phyloP scores from a whole-genome alignment of 352 stramenopile species.

The Aphanomyces stellatus region DNA sequence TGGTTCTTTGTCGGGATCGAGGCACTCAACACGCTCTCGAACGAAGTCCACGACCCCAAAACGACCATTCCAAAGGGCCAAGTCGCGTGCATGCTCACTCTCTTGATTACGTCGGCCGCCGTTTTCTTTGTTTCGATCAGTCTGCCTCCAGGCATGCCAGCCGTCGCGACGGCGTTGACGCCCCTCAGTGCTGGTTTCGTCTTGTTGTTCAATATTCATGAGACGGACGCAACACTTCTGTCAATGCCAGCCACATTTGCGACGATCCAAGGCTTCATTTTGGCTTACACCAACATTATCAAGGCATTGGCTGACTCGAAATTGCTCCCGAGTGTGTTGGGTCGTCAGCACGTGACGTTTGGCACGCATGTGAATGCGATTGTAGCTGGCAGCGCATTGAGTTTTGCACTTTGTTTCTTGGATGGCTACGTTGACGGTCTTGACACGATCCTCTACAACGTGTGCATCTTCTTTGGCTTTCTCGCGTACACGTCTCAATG shows the following conservation, averaged over 20 bases:
- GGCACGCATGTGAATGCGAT: conserved; percentile 25
- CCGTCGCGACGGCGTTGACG: not conserved
- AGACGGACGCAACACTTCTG: conserved; percentile 24
- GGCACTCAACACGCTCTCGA: conserved; percentile 21
- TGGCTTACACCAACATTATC: conserved; percentile 45
- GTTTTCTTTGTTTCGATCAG: conserved; percentile 22
- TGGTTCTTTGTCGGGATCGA: conserved; percentile 29
- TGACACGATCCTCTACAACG: conserved; percentile 18
- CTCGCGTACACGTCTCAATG: conserved; percentile 24
- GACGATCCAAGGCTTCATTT: conserved; percentile 42
- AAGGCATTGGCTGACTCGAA: conserved; percentile 33
- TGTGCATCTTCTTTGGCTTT: conserved; percentile 19
- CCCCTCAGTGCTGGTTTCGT: not conserved
- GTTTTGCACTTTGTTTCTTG: conserved; percentile 23
- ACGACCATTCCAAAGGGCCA: conserved; percentile 21
- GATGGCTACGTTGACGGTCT: conserved; percentile 25
- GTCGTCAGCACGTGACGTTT: conserved; percentile 6
- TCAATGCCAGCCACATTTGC: conserved; percentile 41
- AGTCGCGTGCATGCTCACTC: conserved; percentile 10
- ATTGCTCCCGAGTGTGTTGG: conserved; percentile 29
- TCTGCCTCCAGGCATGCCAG: not conserved
- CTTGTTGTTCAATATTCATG: not conserved
- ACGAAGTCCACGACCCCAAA: conserved; percentile 12
- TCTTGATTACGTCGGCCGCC: conserved; percentile 7
- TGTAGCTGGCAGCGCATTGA: conserved; percentile 20